Evolutionary conservation across 2,329 filamentous ascomycete species (phyloP).

Genomic region (Fusarium mangiferae): DNA sequence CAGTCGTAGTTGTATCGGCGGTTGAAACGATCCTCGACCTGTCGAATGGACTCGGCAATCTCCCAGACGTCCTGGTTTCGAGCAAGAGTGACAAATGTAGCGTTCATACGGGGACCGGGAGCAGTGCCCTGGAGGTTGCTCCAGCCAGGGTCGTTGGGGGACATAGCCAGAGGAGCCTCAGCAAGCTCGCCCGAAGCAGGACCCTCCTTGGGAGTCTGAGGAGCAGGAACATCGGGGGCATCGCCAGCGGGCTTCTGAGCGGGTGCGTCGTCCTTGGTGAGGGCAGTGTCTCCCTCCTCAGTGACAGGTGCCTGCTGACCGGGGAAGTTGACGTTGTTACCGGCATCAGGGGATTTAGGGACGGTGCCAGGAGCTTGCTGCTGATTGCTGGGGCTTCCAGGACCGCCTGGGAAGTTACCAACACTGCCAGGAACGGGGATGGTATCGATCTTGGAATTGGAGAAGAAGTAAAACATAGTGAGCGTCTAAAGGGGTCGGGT

Average conservation of each 20-base stretch:
- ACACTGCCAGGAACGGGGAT: conserved; percentile 43
- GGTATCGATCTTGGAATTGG: conserved; percentile 63
- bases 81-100: conserved; percentile 95
- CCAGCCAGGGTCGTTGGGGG: conserved; percentile 64
- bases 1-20: conserved; percentile 96
- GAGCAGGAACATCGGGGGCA: background rate
- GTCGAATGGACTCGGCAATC: conserved; percentile 93
- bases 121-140: conserved; percentile 62
- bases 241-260: conserved; percentile 32
- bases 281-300: conserved; percentile 26
- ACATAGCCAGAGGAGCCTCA: conserved; percentile 56
- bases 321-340: conserved; percentile 41
- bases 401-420: conserved; percentile 40
- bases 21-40: conserved; percentile 98
- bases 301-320: conserved; percentile 30
- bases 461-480: conserved; percentile 82
- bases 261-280: conserved; percentile 32
- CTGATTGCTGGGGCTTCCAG: conserved; percentile 31
- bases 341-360: conserved; percentile 30
- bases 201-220: conserved; percentile 34
- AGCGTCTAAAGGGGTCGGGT: conserved; percentile 27
- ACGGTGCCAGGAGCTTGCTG: conserved; percentile 36
- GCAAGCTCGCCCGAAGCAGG: conserved; percentile 48
- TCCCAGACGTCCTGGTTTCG: conserved; percentile 97
- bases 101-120: conserved; percentile 85